Conservation (phyloP, 768 basidiomycete genomes). For the Lactarius quietus region DNA sequence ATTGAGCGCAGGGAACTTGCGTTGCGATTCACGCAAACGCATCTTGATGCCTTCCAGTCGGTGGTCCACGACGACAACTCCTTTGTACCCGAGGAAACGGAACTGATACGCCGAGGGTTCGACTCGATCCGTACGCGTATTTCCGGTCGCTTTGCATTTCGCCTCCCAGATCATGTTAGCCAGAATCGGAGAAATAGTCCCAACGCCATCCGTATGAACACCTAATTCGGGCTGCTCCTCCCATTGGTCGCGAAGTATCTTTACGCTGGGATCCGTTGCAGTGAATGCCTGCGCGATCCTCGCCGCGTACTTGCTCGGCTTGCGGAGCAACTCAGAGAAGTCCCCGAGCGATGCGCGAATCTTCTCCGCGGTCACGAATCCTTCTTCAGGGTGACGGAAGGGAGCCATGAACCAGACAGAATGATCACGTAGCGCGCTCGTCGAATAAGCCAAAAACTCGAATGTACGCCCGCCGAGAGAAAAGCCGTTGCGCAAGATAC, state of each 20-base stretch:
- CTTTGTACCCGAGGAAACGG: conserved; percentile 77
- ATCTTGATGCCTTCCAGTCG: conserved; percentile 58
- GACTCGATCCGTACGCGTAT: not conserved
- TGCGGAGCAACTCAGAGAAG: conserved; percentile 44
- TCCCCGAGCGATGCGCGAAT: conserved; percentile 68
- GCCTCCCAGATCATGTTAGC: conserved; percentile 56
- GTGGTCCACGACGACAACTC: conserved; percentile 68
- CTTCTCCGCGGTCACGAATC: conserved; percentile 47
- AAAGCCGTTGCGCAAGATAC: conserved; percentile 58
- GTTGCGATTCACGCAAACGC: conserved; percentile 71
- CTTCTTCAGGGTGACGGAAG: conserved; percentile 47
- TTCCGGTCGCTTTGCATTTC: conserved; percentile 41
- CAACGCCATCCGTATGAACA: conserved; percentile 74
- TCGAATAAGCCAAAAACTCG: conserved; percentile 81
- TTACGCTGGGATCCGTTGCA: conserved; percentile 71
- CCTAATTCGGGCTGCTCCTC: conserved; percentile 58
- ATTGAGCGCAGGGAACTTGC: conserved; percentile 58
- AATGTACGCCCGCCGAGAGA: conserved; percentile 66
- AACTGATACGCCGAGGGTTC: conserved; percentile 58
- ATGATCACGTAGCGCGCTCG: conserved; percentile 72
- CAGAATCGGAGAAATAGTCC: conserved; percentile 67
- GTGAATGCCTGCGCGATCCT: conserved; percentile 82
- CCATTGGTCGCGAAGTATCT: conserved; percentile 56
- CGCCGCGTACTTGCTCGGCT: conserved; percentile 79
- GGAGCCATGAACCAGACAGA: conserved; percentile 79